Conservation (phyloP, 2,329 filamentous ascomycete genomes). For the Magnaporthiopsis rhizophila region DNA sequence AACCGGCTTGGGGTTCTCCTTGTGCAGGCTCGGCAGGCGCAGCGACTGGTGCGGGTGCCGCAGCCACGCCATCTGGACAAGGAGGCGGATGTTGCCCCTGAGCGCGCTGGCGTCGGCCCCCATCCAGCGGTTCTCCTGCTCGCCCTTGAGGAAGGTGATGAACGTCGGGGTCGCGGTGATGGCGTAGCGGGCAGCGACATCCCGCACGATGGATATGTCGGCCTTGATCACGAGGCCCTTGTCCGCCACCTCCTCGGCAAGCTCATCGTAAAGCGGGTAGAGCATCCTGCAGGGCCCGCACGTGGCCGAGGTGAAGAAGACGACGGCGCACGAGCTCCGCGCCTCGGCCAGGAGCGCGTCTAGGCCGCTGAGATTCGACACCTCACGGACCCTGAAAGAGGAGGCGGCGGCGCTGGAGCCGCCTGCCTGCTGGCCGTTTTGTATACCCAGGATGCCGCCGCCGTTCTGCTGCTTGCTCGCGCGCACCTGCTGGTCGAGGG, state of each 20-base stretch:
- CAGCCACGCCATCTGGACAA: slow-evolving; percentile 68
- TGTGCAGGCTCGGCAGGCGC: slow-evolving; percentile 61
- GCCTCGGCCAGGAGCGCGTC: slow-evolving; percentile 53
- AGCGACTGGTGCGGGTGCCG: slow-evolving; percentile 68
- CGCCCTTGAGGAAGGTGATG: slow-evolving; percentile 70
- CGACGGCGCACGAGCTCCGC: slow-evolving; percentile 60
- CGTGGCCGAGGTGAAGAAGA: slow-evolving; percentile 89
- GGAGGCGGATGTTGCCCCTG: slow-evolving; percentile 61
- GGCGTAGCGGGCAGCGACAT: slow-evolving; percentile 55
- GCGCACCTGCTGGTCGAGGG: slow-evolving; percentile 46
- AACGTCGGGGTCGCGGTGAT: slow-evolving; percentile 82
- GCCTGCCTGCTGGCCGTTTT: slow-evolving; percentile 36
- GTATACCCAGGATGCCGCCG: slow-evolving; percentile 28
- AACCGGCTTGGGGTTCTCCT: slow-evolving; percentile 56
- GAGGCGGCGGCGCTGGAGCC: neutral
- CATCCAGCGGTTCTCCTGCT: slow-evolving; percentile 71
- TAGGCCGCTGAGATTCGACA: slow-evolving; percentile 51
- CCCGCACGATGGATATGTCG: slow-evolving; percentile 61
- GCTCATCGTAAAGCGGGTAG: slow-evolving; percentile 73
- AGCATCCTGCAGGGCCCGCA: slow-evolving; percentile 78
- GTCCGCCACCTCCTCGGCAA: slow-evolving; percentile 64
- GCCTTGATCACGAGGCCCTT: slow-evolving; percentile 73
- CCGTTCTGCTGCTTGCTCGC: slow-evolving; percentile 39
- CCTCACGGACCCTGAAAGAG: slow-evolving; percentile 43
- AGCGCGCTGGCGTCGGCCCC: slow-evolving; percentile 65